Percentiles rank a stretch among this genome's conserved stretches.
Evolutionary conservation across 805 yeast genomes (phyloP).

Genomic region (Cyberlindnera mrakii): DNA sequence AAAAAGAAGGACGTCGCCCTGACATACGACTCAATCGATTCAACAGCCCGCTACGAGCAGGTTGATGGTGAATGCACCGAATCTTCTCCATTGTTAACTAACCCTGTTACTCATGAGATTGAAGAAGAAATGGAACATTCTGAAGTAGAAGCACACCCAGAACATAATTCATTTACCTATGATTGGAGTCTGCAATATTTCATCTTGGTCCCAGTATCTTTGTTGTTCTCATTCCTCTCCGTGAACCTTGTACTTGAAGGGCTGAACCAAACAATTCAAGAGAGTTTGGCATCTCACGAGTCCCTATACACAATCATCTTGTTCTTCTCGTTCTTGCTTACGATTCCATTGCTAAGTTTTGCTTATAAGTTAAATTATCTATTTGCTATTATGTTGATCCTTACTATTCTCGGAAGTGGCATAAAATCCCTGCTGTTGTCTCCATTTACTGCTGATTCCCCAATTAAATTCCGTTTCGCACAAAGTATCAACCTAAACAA

Average conservation of each 20-base stretch:
- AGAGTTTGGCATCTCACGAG: conserved; percentile 41
- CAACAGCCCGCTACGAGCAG: background rate
- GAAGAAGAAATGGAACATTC: conserved; percentile 4
- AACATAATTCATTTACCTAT: conserved; percentile 43
- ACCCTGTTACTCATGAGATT: conserved; percentile 11
- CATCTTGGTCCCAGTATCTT: conserved; percentile 58
- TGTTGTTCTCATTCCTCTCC: conserved; percentile 48
- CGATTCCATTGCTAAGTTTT: conserved; percentile 59
- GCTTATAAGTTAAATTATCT: conserved; percentile 58
- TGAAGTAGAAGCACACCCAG: conserved; percentile 16
- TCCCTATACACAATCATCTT: conserved; percentile 32
- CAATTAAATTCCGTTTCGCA: conserved; percentile 66
- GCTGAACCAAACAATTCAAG: conserved; percentile 65
- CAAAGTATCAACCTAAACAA: conserved; percentile 49
- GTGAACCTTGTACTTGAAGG: conserved; percentile 53
- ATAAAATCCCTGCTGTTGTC: conserved; percentile 31
- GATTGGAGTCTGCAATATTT: conserved; percentile 81
- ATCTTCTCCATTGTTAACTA: conserved; percentile 30
- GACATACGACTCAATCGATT: conserved; percentile 12
- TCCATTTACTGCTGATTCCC: conserved; percentile 59
- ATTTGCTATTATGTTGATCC: conserved; percentile 34
- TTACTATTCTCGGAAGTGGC: conserved; percentile 33
- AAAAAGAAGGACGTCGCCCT: conserved; percentile 3
- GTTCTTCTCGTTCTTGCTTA: conserved; percentile 30
- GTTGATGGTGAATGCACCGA: conserved; percentile 13